These are phyloP conservation scores for Tolypocladium nubicola DNA, from an alignment of 2,329 filamentous ascomycete species.

Conservation along the genomic window DNA sequence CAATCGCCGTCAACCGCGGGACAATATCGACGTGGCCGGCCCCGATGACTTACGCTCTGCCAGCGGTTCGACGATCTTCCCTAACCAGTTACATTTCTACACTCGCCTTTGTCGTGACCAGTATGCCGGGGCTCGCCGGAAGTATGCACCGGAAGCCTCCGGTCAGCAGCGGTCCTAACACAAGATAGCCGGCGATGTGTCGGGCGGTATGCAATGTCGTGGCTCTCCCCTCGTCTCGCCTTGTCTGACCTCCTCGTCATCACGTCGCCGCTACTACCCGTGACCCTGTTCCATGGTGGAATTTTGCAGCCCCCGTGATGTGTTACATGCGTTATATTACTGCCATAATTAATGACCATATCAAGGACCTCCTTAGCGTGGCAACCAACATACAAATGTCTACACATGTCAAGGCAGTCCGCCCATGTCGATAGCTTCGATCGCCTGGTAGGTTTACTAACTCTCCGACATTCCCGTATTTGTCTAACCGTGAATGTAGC, in stretches of 20 bases:
- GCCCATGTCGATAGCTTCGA: neutral
- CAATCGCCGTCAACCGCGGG: too few species aligned
- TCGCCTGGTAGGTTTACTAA: neutral
- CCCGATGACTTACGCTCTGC: neutral
- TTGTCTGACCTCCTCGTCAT: neutral
- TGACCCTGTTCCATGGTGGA: too few species aligned
- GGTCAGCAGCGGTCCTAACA: neutral
- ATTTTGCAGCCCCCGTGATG: neutral
- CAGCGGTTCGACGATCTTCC: neutral
- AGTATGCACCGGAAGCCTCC: neutral
- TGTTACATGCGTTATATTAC: too few species aligned
- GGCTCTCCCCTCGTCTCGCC: neutral
- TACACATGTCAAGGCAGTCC: neutral
- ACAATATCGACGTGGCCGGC: too few species aligned
- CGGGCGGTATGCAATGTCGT: neutral
- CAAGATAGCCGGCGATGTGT: neutral
- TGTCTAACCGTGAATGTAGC: neutral
- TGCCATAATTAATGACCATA: too few species aligned
- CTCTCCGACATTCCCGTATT: neutral
- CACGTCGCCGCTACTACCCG: neutral
- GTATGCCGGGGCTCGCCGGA: too few species aligned
- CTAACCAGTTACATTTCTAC: neutral
- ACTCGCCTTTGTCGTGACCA: neutral
- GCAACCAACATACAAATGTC: too few species aligned
- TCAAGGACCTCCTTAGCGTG: too few species aligned